phyloP scores from a whole-genome alignment of 805 yeast species.

The Candida ascalaphidarum region DNA sequence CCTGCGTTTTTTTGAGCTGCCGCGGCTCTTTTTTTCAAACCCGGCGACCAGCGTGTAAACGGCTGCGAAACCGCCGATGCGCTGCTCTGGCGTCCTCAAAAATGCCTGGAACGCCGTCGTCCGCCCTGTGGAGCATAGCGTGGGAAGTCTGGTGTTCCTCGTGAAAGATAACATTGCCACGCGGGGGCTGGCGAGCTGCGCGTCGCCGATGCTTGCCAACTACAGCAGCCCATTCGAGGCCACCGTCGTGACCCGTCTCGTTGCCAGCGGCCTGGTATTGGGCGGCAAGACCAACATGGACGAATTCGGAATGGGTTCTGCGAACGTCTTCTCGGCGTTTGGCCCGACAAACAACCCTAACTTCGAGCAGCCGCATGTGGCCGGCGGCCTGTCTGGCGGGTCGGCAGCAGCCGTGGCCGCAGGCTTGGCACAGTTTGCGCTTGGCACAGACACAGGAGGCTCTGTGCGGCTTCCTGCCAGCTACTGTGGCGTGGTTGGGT shows the following conservation, averaged over 20 bases:
- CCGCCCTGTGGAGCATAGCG: no score
- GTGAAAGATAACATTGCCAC: slow-evolving; percentile 79
- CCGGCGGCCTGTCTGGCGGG: slow-evolving; percentile 97
- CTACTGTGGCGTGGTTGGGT: slow-evolving; percentile 75
- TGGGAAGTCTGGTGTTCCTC: no score
- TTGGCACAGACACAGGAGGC: slow-evolving; percentile 98
- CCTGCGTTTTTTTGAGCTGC: no score
- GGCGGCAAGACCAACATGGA: slow-evolving; percentile 89
- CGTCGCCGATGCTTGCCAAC: slow-evolving; percentile 50
- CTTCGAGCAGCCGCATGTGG: slow-evolving; percentile 9
- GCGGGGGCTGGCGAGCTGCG: slow-evolving; percentile 57
- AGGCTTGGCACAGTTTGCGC: slow-evolving; percentile 57
- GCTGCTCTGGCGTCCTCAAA: no score
- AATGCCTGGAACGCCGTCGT: no score
- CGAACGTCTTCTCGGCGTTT: slow-evolving; percentile 44
- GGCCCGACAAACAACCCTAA: slow-evolving; percentile 54
- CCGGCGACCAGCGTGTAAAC: no score
- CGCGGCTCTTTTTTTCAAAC: no score
- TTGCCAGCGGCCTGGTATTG: slow-evolving; percentile 40
- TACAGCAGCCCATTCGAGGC: slow-evolving; percentile 78
- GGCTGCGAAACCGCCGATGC: no score
- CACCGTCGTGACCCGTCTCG: slow-evolving; percentile 54
- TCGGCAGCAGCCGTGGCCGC: slow-evolving; percentile 88
- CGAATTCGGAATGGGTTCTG: slow-evolving; percentile 96
- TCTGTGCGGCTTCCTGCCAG: slow-evolving; percentile 90